phyloP scores from a whole-genome alignment of 257 asterid genomes.

The Fraxinus excelsior region DNA sequence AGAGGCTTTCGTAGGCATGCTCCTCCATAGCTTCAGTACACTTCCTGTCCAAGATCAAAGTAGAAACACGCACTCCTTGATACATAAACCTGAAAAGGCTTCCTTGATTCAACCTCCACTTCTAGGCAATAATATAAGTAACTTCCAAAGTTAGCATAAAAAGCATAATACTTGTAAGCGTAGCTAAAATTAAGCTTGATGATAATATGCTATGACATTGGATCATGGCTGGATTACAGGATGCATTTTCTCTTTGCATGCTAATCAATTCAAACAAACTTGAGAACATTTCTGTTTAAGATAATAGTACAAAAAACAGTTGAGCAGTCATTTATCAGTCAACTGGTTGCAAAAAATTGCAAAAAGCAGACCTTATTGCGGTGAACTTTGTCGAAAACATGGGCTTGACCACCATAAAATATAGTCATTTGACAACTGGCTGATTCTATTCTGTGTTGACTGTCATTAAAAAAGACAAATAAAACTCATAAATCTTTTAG shows the following conservation, averaged over 20 bases:
- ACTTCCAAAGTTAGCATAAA: neutral
- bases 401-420: constrained; percentile 94
- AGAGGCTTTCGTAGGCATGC: neutral
- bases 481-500: constrained; percentile 21
- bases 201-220: neutral
- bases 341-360: neutral
- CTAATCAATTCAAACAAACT: neutral
- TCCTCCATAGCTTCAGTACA: neutral
- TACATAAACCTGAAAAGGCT: neutral
- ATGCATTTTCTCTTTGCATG: neutral
- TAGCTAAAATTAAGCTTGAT: neutral
- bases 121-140: neutral
- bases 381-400: constrained; percentile 85
- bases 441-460: constrained; percentile 59
- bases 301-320: neutral
- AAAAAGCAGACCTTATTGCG: constrained; percentile 68
- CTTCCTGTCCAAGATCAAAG: neutral
- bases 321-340: neutral
- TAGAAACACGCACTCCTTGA: neutral
- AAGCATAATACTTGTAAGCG: neutral
- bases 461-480: constrained; percentile 36
- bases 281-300: neutral
- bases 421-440: constrained; percentile 83
- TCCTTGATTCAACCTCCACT: neutral
- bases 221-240: neutral